A percentile compares a stretch with the other conserved stretches of the same genome.
Conservation (phyloP, 2,329 filamentous ascomycete species). For the Penicillium sp. region DNA sequence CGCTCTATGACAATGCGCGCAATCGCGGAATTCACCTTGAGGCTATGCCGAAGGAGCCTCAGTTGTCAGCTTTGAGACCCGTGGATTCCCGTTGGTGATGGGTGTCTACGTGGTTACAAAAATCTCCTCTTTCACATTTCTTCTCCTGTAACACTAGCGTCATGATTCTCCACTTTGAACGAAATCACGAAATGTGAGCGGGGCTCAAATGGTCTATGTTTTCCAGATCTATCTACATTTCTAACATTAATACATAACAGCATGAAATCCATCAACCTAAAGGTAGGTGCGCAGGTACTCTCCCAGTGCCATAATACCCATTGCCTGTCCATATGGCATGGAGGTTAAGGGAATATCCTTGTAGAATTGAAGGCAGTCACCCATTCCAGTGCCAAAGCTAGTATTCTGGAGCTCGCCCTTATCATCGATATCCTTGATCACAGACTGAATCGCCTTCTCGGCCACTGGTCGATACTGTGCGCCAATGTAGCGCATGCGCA, state of each 20-base stretch:
- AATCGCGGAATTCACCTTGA: conserved; percentile 20
- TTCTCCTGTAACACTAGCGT: background rate
- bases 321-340: conserved; percentile 83
- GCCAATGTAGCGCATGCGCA: conserved; percentile 68
- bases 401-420: conserved; percentile 72
- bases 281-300: conserved; percentile 68
- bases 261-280: conserved; percentile 21
- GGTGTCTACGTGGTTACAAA: background rate
- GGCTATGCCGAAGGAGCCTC: conserved; percentile 14
- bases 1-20: conserved; percentile 15
- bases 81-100: conserved; percentile 25
- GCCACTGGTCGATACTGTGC: conserved; percentile 63
- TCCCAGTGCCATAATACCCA: conserved; percentile 79
- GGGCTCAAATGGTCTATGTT: background rate
- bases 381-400: conserved; percentile 80
- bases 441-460: conserved; percentile 65
- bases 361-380: conserved; percentile 71
- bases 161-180: background rate
- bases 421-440: conserved; percentile 64
- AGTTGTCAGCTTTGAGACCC: conserved; percentile 3
- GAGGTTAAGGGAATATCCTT: conserved; percentile 73
- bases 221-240: background rate
- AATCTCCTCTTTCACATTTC: background rate
- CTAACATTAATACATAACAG: background rate
- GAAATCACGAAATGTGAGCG: background rate